Percentiles rank a stretch among this genome's conserved stretches.
Conservation (phyloP, 208 protist species). For the Trypanosoma platydactyli region DNA sequence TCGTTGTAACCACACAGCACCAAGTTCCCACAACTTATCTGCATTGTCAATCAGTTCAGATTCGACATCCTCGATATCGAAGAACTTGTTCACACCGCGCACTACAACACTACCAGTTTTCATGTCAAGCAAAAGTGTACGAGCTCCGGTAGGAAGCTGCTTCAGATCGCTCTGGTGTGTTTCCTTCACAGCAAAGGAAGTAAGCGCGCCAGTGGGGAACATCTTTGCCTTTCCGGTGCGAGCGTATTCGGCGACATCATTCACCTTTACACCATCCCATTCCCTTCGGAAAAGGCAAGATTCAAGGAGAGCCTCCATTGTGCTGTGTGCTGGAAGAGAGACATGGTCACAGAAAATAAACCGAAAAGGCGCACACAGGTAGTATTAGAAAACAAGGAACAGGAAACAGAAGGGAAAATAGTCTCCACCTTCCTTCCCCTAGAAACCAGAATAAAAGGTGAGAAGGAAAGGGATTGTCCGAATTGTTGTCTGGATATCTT, state of each 20-base stretch:
- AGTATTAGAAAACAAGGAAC: conserved; percentile 11
- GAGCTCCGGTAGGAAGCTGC: conserved; percentile 72
- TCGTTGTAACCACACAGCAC: conserved; percentile 59
- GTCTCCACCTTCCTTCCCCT: too few relatives aligned
- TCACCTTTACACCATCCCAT: conserved; percentile 23
- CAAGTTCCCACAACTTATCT: conserved; percentile 37
- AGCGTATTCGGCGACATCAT: conserved; percentile 17
- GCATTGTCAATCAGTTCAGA: conserved; percentile 36
- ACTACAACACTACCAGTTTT: conserved; percentile 55
- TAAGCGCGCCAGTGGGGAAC: conserved; percentile 26
- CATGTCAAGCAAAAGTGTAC: conserved; percentile 64
- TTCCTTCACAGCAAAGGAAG: conserved; percentile 76
- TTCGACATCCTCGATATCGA: conserved; percentile 59
- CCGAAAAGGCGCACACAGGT: too few relatives aligned
- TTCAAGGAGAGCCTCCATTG: conserved; percentile 25
- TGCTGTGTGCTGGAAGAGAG: too few relatives aligned
- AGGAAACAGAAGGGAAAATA: too few relatives aligned
- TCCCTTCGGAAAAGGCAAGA: conserved; percentile 23
- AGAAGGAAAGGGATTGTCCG: too few relatives aligned
- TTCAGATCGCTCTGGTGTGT: conserved; percentile 61
- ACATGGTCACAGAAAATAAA: too few relatives aligned
- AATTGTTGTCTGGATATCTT: too few relatives aligned
- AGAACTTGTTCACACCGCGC: conserved; percentile 89
- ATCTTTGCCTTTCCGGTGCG: conserved; percentile 37
- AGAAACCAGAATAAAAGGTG: too few relatives aligned